A percentile compares a stretch with the other conserved stretches of the same genome.
These are phyloP conservation scores for Fusarium clavum DNA, from an alignment of 2,329 filamentous ascomycete genomes.

Conservation along the genomic window DNA sequence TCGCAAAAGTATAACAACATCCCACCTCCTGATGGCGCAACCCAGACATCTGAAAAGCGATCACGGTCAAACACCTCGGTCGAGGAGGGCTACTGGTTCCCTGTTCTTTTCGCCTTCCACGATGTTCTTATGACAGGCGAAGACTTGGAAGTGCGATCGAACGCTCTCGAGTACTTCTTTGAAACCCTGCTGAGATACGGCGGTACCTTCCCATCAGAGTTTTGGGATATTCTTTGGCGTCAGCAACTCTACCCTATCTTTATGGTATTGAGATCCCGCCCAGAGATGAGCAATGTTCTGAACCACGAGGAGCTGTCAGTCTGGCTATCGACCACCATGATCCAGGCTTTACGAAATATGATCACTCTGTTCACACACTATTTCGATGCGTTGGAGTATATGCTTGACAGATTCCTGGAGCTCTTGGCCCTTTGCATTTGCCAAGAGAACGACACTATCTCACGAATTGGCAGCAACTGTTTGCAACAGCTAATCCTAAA, in stretches of 20 bases:
- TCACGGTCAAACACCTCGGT: conserved; percentile 84
- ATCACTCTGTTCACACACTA: conserved; percentile 99
- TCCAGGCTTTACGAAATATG: conserved; percentile 97
- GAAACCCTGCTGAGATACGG: conserved; percentile 92
- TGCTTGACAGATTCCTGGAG: conserved; percentile 97
- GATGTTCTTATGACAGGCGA: conserved; percentile 99
- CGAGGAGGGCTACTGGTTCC: conserved; percentile 99
- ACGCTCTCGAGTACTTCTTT: conserved; percentile 95
- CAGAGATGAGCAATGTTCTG: conserved; percentile 93
- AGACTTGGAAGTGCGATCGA: conserved; percentile 92
- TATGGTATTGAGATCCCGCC: conserved; percentile 95
- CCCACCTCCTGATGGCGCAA: conserved; percentile 57
- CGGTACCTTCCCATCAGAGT: conserved; percentile 89
- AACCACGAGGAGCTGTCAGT: conserved; percentile 98
- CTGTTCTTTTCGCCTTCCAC: conserved; percentile 97
- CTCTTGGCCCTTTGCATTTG: conserved; percentile 96
- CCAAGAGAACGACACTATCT: conserved; percentile 98
- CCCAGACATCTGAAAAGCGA: conserved; percentile 57
- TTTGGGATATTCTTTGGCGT: conserved; percentile 98
- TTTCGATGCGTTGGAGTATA: conserved; percentile 94
- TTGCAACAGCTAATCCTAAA: conserved; percentile 95
- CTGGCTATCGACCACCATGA: conserved; percentile 99
- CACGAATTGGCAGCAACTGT: conserved; percentile 97
- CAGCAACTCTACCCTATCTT: conserved; percentile 98
- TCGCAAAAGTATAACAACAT: conserved; percentile 69